A percentile compares a stretch with the other conserved stretches of the same genome.
phyloP scores from a whole-genome alignment of 176 grass and related monocot species.

The Musa itinerans region DNA sequence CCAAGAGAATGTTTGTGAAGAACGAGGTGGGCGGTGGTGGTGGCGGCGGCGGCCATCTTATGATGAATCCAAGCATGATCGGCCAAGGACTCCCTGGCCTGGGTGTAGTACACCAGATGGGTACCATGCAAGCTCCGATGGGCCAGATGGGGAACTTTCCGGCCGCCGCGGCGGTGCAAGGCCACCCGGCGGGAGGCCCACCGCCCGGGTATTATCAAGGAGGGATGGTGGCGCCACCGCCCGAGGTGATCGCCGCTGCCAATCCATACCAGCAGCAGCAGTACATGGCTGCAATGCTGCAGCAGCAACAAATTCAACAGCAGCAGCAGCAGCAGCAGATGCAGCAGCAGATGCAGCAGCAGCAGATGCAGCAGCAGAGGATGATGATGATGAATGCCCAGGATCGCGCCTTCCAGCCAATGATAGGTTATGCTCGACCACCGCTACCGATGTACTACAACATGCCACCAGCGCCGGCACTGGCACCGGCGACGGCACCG shows the following conservation, averaged over 20 bases:
- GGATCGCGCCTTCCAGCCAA: slow-evolving; percentile 9
- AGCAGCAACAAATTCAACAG: slow-evolving; percentile 34
- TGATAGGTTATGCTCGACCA: slow-evolving; percentile 1
- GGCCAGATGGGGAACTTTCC: slow-evolving; percentile 10
- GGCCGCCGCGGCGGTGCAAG: slow-evolving; percentile 23
- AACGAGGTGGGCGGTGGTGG: slow-evolving; percentile 19
- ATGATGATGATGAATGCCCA: slow-evolving; percentile 23
- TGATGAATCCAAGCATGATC: slow-evolving; percentile 29
- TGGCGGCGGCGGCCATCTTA: slow-evolving; percentile 26
- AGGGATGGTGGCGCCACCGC: not conserved
- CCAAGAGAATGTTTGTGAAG: slow-evolving; percentile 17
- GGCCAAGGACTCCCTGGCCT: slow-evolving; percentile 32
- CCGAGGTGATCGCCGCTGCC: slow-evolving; percentile 1
- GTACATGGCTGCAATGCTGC: slow-evolving; percentile 29
- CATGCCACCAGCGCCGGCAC: not conserved
- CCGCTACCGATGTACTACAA: not conserved
- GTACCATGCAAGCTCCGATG: slow-evolving; percentile 15
- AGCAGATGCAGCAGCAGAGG: slow-evolving; percentile 27
- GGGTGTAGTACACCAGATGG: slow-evolving; percentile 37
- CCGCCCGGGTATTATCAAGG: slow-evolving; percentile 40
- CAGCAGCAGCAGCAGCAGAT: slow-evolving; percentile 31
- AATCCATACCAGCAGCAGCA: slow-evolving; percentile 23
- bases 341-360: slow-evolving; percentile 22
- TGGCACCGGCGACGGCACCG: not conserved
- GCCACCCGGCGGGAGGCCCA: slow-evolving; percentile 20